Evolutionary conservation across 345 rosid species (phyloP), one percentile per base, ranked within the genome.

Genomic region (Hypericum androsaemum): DNA sequence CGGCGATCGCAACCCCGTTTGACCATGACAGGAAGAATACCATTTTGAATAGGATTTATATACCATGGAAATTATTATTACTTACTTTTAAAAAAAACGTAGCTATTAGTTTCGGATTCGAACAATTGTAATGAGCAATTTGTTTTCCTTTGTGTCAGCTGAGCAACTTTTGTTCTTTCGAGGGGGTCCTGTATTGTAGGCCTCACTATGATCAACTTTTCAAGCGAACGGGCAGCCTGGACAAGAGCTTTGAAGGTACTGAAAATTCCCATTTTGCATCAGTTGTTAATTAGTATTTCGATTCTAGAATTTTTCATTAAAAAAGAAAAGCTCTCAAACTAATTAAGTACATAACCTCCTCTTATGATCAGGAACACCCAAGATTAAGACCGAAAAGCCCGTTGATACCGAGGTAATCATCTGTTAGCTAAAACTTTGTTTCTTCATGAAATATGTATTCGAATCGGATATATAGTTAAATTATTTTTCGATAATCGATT

Each of bases 141-240:
- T 39, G 86, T 77, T 35, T 70, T 86, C 7, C 77, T 59, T 32
- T 36, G 37, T 60, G 64, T 70, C 78, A 81, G 84, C 74, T 78
- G 15, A 64, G 80, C 72, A 78, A 76, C 66, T 81, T 44, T 69
- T 61, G 66, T 62, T 78, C 88, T 42, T 78, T 78, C 40, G 84
- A 81, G 48, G 88, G 88, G 22, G 88, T 81, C 38, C 65, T 81
- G 36, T 78, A 78, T 62, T 81, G 88, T 75, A 72, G 78, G 52
- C 88, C 84, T 52, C 88, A 81, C 54, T 81, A 45, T 59, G 80
- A 81, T 63, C 88, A 81, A 68, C 70, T 76, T 42, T 78, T 81
- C 78, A 81, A 81, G 70, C 66, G 78, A 72, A 74, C 88, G 13
- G 82, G 84, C 59, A 78, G 84, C 61, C 60, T 81, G 11, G 77